A percentile compares a stretch with the other conserved stretches of the same genome.
Conservation (phyloP, 2,329 filamentous ascomycete genomes). For the Madurella mycetomatis region DNA sequence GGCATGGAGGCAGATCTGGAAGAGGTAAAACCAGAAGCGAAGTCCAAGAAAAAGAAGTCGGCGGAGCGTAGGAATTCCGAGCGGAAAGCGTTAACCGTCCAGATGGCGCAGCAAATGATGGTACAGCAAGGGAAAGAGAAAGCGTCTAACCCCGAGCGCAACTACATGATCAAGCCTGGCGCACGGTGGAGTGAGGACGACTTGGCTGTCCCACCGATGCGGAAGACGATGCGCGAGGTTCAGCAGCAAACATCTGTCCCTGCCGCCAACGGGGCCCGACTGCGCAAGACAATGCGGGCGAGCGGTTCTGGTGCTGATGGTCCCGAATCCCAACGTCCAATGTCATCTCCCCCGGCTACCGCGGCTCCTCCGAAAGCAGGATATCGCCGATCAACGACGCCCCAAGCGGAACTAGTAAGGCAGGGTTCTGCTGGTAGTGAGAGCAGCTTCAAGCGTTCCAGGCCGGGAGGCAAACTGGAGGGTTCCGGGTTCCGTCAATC, state of each 20-base stretch:
- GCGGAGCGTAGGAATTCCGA: constrained; percentile 39
- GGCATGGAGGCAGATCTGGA: constrained; percentile 45
- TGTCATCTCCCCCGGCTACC: constrained; percentile 5
- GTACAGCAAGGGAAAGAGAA: constrained; percentile 11
- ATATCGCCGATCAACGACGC: constrained; percentile 8
- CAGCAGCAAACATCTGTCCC: constrained; percentile 16
- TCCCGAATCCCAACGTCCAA: constrained; percentile 8
- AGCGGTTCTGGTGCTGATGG: constrained; percentile 9
- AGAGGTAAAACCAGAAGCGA: constrained; percentile 29
- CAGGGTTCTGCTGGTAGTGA: constrained; percentile 64
- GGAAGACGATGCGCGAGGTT: constrained; percentile 22
- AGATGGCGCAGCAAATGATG: constrained; percentile 61
- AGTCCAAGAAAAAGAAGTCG: constrained; percentile 40
- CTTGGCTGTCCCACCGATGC: constrained; percentile 17
- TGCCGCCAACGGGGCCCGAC: constrained; percentile 16
- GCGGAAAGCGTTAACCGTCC: constrained; percentile 29
- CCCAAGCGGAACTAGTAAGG: constrained; percentile 32
- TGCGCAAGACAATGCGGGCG: constrained; percentile 34
- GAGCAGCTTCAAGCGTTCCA: constrained; percentile 74
- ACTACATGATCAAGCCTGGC: constrained; percentile 31
- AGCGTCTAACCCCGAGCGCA: constrained; percentile 18
- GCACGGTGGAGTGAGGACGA: constrained; percentile 24
- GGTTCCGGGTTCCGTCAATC: constrained; percentile 65
- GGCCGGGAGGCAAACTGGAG: constrained; percentile 39
- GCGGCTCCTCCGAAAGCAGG: background rate